A percentile compares a stretch with the other conserved stretches of the same genome.
These are phyloP conservation scores for Cordyceps fumosorosea DNA, from an alignment of 2,329 filamentous ascomycete species.

Conservation along the genomic window DNA sequence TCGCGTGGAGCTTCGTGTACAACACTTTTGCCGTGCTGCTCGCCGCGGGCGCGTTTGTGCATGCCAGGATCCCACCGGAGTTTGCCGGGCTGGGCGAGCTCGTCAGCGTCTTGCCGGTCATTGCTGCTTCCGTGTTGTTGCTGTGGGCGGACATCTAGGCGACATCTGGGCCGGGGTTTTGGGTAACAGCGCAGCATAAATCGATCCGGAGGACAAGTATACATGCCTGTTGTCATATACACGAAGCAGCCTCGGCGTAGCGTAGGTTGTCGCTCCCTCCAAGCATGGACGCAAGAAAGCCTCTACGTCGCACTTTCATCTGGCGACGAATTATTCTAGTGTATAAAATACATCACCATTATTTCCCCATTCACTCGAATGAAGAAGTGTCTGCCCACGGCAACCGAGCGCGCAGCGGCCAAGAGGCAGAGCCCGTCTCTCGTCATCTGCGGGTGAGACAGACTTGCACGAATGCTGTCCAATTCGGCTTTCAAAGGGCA, in stretches of 20 bases:
- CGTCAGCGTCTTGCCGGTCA: conserved; percentile 66
- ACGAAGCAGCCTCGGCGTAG: neutral
- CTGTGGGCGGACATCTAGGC: conserved; percentile 30
- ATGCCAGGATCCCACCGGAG: conserved; percentile 44
- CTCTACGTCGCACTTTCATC: neutral
- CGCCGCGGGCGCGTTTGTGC: conserved; percentile 58
- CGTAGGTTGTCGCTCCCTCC: neutral
- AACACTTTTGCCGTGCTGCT: conserved; percentile 63
- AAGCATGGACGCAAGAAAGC: neutral
- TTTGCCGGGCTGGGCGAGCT: conserved; percentile 67
- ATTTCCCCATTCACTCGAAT: neutral
- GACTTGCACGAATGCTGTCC: no score
- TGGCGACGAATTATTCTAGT: neutral
- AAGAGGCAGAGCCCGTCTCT: no score
- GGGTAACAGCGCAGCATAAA: neutral
- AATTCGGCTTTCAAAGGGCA: no score
- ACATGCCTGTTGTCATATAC: neutral
- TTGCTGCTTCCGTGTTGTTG: conserved; percentile 48
- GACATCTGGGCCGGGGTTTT: neutral
- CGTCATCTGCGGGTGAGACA: no score
- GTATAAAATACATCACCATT: neutral
- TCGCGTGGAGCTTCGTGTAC: conserved; percentile 63
- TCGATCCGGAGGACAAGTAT: neutral
- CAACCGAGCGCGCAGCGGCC: no score
- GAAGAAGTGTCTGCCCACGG: neutral